Evolutionary conservation across 1,284 basidiomycete species (phyloP).

Genomic region (Cryptococcus sp.): DNA sequence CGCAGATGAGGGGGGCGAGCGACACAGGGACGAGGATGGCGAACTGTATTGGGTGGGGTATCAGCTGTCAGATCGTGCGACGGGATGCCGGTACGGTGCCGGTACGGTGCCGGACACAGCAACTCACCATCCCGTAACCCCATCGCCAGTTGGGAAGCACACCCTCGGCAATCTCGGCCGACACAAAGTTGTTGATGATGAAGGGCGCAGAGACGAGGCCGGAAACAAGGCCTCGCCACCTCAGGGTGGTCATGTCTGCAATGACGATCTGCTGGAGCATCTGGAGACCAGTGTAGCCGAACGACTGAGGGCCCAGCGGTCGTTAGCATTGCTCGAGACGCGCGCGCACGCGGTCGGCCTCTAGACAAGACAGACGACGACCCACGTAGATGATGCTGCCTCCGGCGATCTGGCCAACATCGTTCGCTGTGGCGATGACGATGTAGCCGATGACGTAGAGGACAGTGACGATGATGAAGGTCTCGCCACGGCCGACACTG

Average conservation of each 20-base stretch:
- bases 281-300: constrained; percentile 60
- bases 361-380: constrained; percentile 1
- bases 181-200: constrained; percentile 58
- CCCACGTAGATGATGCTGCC: constrained; percentile 55
- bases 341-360: too few relatives aligned
- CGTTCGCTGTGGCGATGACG: constrained; percentile 63
- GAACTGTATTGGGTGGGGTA: constrained; percentile 30
- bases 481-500: constrained; percentile 52
- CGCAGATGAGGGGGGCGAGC: constrained; percentile 55
- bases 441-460: constrained; percentile 55
- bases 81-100: too few relatives aligned
- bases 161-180: constrained; percentile 63
- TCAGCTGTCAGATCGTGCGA: too few relatives aligned
- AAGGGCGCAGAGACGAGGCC: constrained; percentile 65
- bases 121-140: constrained; percentile 61
- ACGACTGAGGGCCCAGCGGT: constrained; percentile 10
- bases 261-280: constrained; percentile 70
- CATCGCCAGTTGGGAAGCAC: constrained; percentile 59
- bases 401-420: constrained; percentile 55
- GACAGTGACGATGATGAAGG: constrained; percentile 59
- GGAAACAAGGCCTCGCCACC: constrained; percentile 70
- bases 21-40: constrained; percentile 47
- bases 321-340: neutral
- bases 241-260: constrained; percentile 73
- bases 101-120: neutral